A percentile compares a stretch with the other conserved stretches of the same genome.
Evolutionary conservation across 352 stramenopile genomes (phyloP).

Genomic region (Pythium vanterpoolii): DNA sequence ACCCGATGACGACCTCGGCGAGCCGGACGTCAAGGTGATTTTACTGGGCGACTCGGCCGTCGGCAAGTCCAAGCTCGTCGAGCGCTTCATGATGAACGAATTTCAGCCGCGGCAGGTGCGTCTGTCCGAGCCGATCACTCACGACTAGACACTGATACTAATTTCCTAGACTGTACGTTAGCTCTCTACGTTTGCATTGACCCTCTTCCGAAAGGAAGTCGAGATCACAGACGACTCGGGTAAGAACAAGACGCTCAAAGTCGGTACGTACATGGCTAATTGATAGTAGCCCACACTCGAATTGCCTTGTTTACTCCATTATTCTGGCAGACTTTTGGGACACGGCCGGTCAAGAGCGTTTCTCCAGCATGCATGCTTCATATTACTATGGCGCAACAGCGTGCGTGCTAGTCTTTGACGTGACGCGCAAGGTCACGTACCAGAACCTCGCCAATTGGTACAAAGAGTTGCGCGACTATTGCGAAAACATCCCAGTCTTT

Average conservation of each 20-base stretch:
- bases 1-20: slow-evolving; percentile 44
- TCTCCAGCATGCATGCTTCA: slow-evolving; percentile 94
- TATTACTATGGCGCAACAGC: slow-evolving; percentile 95
- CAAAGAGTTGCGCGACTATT: slow-evolving; percentile 92
- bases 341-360: slow-evolving; percentile 94
- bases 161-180: slow-evolving; percentile 28
- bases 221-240: slow-evolving; percentile 60
- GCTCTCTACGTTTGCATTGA: slow-evolving; percentile 95
- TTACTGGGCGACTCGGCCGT: slow-evolving; percentile 93
- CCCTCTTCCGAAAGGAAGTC: slow-evolving; percentile 92
- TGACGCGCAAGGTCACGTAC: slow-evolving; percentile 95
- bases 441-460: slow-evolving; percentile 91
- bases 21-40: slow-evolving; percentile 82
- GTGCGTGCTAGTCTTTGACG: slow-evolving; percentile 95
- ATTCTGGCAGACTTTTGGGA: slow-evolving; percentile 91
- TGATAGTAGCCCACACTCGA: too few species aligned
- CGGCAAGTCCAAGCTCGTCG: slow-evolving; percentile 95
- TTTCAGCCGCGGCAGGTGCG: slow-evolving; percentile 89
- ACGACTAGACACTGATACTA: not conserved
- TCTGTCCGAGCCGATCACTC: not conserved
- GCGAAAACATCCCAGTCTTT: slow-evolving; percentile 90
- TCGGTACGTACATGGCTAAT: slow-evolving; percentile 43
- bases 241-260: slow-evolving; percentile 49
- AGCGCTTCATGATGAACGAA: slow-evolving; percentile 95
- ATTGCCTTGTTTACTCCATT: too few species aligned